phyloP scores from a whole-genome alignment of 2,329 filamentous ascomycete genomes.

The Reticulascus tulasneorum region DNA sequence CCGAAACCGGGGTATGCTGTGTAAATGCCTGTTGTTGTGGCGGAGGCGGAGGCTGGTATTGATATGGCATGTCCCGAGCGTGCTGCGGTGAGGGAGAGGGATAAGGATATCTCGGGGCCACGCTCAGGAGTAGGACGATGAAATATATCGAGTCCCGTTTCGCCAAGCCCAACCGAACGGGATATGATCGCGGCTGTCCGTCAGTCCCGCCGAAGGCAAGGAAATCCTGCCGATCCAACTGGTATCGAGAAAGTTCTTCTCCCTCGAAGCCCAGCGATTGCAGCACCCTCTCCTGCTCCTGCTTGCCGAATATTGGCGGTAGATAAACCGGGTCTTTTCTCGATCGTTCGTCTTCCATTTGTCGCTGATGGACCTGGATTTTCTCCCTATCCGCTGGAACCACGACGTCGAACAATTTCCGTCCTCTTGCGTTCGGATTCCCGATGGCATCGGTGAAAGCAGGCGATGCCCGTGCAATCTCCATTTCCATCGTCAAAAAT shows the following conservation, averaged over 20 bases:
- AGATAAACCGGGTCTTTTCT: constrained; percentile 59
- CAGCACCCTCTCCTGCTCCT: constrained; percentile 52
- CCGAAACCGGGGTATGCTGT: constrained; percentile 42
- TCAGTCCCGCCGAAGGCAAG: constrained; percentile 50
- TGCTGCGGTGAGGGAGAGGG: constrained; percentile 43
- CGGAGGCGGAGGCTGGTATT: constrained; percentile 33
- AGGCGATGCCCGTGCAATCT: constrained; percentile 52
- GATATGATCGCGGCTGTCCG: constrained; percentile 46
- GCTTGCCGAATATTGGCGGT: constrained; percentile 56
- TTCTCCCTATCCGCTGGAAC: constrained; percentile 48
- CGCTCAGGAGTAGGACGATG: constrained; percentile 46
- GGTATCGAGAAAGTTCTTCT: constrained; percentile 49
- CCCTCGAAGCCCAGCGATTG: constrained; percentile 49
- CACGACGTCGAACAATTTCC: constrained; percentile 53
- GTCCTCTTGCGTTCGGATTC: constrained; percentile 39
- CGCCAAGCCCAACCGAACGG: constrained; percentile 51
- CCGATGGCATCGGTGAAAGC: constrained; percentile 55
- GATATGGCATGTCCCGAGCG: constrained; percentile 36
- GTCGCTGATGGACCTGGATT: constrained; percentile 44
- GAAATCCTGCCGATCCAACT: constrained; percentile 50
- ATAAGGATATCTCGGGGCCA: constrained; percentile 34
- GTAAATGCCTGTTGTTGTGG: constrained; percentile 29
- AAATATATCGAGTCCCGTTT: constrained; percentile 62
- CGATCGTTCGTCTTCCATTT: constrained; percentile 54
- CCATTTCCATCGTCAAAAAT: constrained; percentile 55